These are phyloP conservation scores for Ramaria sp. DNA, from an alignment of 768 basidiomycete genomes.

Conservation along the genomic window DNA sequence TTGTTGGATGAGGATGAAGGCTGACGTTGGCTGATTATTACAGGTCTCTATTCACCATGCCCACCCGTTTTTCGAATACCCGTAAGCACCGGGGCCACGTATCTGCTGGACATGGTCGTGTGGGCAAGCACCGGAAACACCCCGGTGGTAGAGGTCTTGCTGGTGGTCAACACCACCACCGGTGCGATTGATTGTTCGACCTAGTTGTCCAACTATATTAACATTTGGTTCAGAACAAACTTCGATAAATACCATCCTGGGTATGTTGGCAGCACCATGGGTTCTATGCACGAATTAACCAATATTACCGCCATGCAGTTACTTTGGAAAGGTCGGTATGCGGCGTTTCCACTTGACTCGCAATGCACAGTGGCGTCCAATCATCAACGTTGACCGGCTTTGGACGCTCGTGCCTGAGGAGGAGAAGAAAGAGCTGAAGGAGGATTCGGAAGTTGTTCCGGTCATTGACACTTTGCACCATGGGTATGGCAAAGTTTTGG, in stretches of 20 bases:
- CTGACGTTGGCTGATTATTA: slow-evolving; percentile 18
- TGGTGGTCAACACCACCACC: slow-evolving; percentile 99
- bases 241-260: slow-evolving; percentile 98
- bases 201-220: not conserved
- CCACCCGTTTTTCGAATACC: slow-evolving; percentile 92
- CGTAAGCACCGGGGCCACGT: slow-evolving; percentile 99
- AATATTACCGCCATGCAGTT: slow-evolving; percentile 34
- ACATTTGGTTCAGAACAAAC: slow-evolving; percentile 56
- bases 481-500: slow-evolving; percentile 91
- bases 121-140: slow-evolving; percentile 99
- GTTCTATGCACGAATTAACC: not conserved
- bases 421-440: slow-evolving; percentile 70
- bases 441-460: slow-evolving; percentile 75
- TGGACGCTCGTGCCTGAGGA: slow-evolving; percentile 83
- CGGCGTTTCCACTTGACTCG: slow-evolving; percentile 92
- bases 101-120: slow-evolving; percentile 99
- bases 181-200: slow-evolving; percentile 38
- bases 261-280: not conserved
- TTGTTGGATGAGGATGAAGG: slow-evolving; percentile 13
- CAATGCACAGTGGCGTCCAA: slow-evolving; percentile 86
- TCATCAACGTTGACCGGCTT: slow-evolving; percentile 98
- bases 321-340: slow-evolving; percentile 99
- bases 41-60: slow-evolving; percentile 48
- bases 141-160: slow-evolving; percentile 99
- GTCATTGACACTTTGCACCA: slow-evolving; percentile 81